Percentiles rank a stretch among this genome's conserved stretches.
phyloP scores from a whole-genome alignment of 1,139 yeast species.

The Geotrichum siamense region DNA sequence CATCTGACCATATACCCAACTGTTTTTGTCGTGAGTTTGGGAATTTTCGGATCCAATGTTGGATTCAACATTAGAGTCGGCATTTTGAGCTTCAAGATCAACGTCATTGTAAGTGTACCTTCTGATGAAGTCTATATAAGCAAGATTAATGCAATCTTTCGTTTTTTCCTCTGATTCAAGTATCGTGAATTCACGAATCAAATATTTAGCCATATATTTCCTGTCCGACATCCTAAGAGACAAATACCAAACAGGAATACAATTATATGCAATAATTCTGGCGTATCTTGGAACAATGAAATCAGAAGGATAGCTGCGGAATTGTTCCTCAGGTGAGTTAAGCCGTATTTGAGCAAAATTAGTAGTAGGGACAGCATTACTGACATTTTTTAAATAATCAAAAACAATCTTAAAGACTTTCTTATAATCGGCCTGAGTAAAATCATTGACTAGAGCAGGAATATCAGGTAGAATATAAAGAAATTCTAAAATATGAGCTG shows the following conservation, averaged over 20 bases:
- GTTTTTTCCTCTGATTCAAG: conserved; percentile 38
- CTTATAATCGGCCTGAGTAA: conserved; percentile 68
- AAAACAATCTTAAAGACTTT: conserved; percentile 77
- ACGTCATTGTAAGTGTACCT: conserved; percentile 62
- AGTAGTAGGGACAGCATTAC: conserved; percentile 20
- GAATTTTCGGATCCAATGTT: conserved; percentile 20
- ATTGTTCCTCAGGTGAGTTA: background rate
- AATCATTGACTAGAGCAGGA: conserved; percentile 61
- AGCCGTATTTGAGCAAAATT: background rate
- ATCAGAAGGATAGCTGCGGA: conserved; percentile 5
- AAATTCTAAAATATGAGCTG: conserved; percentile 71
- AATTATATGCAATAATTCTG: conserved; percentile 55
- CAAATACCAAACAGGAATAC: conserved; percentile 67
- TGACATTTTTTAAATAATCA: conserved; percentile 65
- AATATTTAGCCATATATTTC: conserved; percentile 51
- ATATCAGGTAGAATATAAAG: conserved; percentile 57
- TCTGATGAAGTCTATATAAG: conserved; percentile 59
- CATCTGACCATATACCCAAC: conserved; percentile 60
- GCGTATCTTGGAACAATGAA: conserved; percentile 49
- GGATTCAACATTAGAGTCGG: background rate
- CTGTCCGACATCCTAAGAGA: conserved; percentile 56
- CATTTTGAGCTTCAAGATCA: conserved; percentile 36
- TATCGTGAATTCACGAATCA: conserved; percentile 50
- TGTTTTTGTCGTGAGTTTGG: conserved; percentile 28
- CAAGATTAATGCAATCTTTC: conserved; percentile 50